A percentile compares a stretch with the other conserved stretches of the same genome.
These are phyloP conservation scores for Osmanthus fragrans DNA, from an alignment of 257 asterid genomes.

Conservation along the genomic window DNA sequence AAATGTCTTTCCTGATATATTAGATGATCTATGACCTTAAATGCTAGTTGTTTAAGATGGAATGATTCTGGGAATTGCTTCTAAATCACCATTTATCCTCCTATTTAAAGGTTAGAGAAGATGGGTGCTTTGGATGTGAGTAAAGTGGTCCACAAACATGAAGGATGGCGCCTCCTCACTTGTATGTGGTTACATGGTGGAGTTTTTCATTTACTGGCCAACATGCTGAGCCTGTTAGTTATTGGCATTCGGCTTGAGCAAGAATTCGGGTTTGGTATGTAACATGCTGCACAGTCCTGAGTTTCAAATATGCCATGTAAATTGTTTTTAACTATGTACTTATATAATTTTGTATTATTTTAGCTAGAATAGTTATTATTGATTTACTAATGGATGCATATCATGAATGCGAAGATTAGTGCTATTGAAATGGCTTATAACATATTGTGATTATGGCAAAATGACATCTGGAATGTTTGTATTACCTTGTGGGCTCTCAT, in stretches of 20 bases:
- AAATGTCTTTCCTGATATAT: background rate
- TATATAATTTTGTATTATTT: background rate
- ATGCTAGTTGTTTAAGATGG: background rate
- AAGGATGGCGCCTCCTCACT: slow-evolving; percentile 89
- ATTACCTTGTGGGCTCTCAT: background rate
- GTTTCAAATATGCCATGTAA: background rate
- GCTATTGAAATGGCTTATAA: background rate
- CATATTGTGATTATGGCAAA: background rate
- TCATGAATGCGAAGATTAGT: background rate
- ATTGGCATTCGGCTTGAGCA: slow-evolving; percentile 89
- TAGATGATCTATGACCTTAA: slow-evolving; percentile 10
- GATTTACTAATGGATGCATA: slow-evolving; percentile 4
- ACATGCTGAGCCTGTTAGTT: slow-evolving; percentile 79
- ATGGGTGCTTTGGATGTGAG: slow-evolving; percentile 84
- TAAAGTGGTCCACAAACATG: slow-evolving; percentile 69
- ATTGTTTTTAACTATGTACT: background rate
- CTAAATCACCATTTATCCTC: slow-evolving; percentile 9
- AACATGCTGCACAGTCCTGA: background rate
- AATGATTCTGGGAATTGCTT: background rate
- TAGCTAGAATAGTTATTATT: background rate
- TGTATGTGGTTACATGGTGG: slow-evolving; percentile 96
- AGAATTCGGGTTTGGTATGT: slow-evolving; percentile 87
- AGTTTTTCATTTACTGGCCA: slow-evolving; percentile 85
- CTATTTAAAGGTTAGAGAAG: slow-evolving; percentile 52
- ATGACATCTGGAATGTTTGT: background rate